A percentile compares a stretch with the other conserved stretches of the same genome.
phyloP scores from a whole-genome alignment of 192 early-diverging fungal species.

The Geosiphon pyriformis region DNA sequence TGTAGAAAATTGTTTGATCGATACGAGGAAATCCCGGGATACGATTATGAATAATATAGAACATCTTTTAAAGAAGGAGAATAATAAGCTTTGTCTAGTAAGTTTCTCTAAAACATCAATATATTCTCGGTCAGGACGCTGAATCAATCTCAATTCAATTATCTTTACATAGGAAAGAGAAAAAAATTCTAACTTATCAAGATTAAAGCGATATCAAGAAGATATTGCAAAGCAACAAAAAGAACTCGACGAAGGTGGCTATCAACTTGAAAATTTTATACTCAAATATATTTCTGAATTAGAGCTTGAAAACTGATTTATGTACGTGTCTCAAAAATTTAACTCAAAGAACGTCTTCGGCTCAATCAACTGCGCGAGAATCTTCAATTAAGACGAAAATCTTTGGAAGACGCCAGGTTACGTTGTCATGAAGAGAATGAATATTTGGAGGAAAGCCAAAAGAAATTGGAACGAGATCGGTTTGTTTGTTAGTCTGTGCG shows the following conservation, averaged over 20 bases:
- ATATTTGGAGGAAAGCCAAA: constrained; percentile 43
- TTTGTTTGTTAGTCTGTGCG: constrained; percentile 25
- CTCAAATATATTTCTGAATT: not conserved
- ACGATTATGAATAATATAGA: constrained; percentile 40
- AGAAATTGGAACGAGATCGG: constrained; percentile 41
- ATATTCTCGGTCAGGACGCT: too few relatives aligned
- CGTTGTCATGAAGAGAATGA: constrained; percentile 36
- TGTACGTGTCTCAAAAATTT: not conserved
- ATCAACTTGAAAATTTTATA: not conserved
- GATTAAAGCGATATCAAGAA: constrained; percentile 32
- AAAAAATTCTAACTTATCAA: constrained; percentile 28
- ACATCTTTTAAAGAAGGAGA: constrained; percentile 32
- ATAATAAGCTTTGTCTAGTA: constrained; percentile 19
- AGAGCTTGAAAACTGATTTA: not conserved
- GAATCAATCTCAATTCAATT: not conserved
- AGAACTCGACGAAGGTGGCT: constrained; percentile 30
- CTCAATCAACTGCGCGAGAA: constrained; percentile 27
- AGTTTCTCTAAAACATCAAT: too few relatives aligned
- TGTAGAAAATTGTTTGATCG: constrained; percentile 38
- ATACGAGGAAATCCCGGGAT: constrained; percentile 37
- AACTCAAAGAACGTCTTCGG: constrained; percentile 30
- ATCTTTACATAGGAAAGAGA: constrained; percentile 31
- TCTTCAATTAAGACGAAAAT: constrained; percentile 29
- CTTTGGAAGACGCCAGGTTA: constrained; percentile 33
- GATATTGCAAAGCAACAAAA: constrained; percentile 38